Evolutionary conservation across 2,329 filamentous ascomycete species (phyloP).

Genomic region (Epichloe elymi): DNA sequence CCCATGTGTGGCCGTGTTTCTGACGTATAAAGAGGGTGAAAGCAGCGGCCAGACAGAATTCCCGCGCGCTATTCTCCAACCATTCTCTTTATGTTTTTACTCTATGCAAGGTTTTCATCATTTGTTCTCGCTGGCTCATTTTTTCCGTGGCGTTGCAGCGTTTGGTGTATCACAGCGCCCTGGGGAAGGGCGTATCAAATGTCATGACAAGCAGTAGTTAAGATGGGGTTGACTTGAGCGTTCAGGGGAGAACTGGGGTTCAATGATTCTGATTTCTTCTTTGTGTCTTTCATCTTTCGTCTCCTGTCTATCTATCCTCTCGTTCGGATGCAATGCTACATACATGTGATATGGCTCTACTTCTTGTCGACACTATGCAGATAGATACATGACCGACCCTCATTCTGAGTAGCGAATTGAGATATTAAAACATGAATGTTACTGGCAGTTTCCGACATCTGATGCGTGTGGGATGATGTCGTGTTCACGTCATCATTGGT

Average conservation of each 20-base stretch:
- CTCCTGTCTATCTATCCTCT: background rate
- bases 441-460: background rate
- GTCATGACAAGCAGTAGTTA: background rate
- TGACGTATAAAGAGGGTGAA: background rate
- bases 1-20: background rate
- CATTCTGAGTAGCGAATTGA: background rate
- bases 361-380: background rate
- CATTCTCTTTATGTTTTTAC: background rate
- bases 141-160: background rate
- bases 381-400: too few relatives aligned
- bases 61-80: background rate
- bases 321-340: background rate
- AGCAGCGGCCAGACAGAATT: background rate
- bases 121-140: too few relatives aligned
- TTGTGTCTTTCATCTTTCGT: background rate
- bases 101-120: too few relatives aligned
- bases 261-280: too few relatives aligned
- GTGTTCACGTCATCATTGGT: too few relatives aligned
- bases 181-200: background rate
- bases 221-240: background rate
- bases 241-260: too few relatives aligned
- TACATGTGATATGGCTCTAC: background rate
- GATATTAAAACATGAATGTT: background rate
- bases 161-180: background rate
- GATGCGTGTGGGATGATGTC: too few relatives aligned